Percentiles rank a stretch among this genome's conserved stretches.
phyloP scores from a whole-genome alignment of 176 grass and related monocot genomes.

The Metroxylon sagu region DNA sequence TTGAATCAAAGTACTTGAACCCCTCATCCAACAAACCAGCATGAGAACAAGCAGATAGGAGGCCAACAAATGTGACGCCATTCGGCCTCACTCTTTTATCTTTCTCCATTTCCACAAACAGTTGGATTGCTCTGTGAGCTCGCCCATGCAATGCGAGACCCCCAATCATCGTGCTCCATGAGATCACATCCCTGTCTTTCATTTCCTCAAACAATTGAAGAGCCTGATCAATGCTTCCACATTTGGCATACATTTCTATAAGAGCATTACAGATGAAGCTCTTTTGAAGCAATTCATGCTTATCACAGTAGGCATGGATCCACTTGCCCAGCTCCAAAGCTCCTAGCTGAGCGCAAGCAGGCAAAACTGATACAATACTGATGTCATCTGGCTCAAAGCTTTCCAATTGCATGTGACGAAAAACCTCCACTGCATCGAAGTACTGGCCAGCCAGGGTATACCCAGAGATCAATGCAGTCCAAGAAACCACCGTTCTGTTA shows the following conservation, averaged over 20 bases:
- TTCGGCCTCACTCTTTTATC: slow-evolving; percentile 36
- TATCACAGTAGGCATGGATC: slow-evolving; percentile 46
- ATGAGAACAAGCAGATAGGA: slow-evolving; percentile 57
- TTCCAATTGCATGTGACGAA: slow-evolving; percentile 44
- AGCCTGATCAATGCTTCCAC: slow-evolving; percentile 44
- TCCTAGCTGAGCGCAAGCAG: slow-evolving; percentile 48
- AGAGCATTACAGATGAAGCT: slow-evolving; percentile 41
- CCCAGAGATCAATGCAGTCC: slow-evolving; percentile 52
- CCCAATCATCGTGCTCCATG: slow-evolving; percentile 46
- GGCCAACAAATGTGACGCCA: slow-evolving; percentile 39
- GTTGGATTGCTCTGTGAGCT: slow-evolving; percentile 28
- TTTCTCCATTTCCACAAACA: slow-evolving; percentile 41
- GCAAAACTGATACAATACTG: slow-evolving; percentile 49
- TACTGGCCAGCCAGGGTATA: slow-evolving; percentile 27
- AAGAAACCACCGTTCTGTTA: slow-evolving; percentile 40
- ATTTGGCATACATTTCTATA: slow-evolving; percentile 64
- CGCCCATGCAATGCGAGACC: slow-evolving; percentile 43
- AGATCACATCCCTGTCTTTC: slow-evolving; percentile 44
- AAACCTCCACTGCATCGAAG: slow-evolving; percentile 27
- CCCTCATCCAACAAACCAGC: slow-evolving; percentile 46
- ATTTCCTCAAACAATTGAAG: slow-evolving; percentile 37
- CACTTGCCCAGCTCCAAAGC: slow-evolving; percentile 54
- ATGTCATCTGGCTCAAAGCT: slow-evolving; percentile 44
- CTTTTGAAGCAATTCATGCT: slow-evolving; percentile 31
- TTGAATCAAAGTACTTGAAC: slow-evolving; percentile 30